phyloP scores from a whole-genome alignment of 2,329 filamentous ascomycete genomes.

The Scedosporium minutisporum region DNA sequence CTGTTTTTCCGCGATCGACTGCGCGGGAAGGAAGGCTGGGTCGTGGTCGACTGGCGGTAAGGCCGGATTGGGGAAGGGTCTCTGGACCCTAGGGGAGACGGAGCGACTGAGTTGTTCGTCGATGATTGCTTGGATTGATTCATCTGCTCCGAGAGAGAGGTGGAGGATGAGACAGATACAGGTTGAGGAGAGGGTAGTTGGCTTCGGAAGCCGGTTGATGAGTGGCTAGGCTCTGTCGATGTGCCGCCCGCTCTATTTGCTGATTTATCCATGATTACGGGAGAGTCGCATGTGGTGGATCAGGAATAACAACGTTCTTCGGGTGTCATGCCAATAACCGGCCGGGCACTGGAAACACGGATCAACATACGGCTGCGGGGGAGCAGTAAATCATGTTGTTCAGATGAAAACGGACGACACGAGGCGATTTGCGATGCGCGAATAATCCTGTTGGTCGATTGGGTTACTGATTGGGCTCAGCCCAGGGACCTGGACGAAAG shows the following conservation, averaged over 20 bases:
- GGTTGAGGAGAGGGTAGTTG: not conserved
- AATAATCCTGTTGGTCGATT: not conserved
- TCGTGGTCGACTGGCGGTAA: slow-evolving; percentile 23
- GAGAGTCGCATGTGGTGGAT: slow-evolving; percentile 7
- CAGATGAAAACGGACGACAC: not conserved
- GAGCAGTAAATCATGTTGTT: slow-evolving; percentile 2
- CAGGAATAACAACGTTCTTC: not conserved
- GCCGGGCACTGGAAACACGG: not conserved
- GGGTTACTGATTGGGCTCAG: not conserved
- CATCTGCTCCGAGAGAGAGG: slow-evolving; percentile 4
- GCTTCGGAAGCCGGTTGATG: not conserved
- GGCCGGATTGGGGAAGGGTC: slow-evolving; percentile 39
- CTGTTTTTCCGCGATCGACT: slow-evolving; percentile 57
- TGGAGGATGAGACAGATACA: not conserved
- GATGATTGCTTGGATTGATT: slow-evolving; percentile 3
- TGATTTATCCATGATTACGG: slow-evolving; percentile 6
- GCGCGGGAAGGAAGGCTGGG: slow-evolving; percentile 22
- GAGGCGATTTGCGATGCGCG: not conserved
- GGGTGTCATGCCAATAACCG: slow-evolving; percentile 3
- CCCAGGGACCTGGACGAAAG: not conserved
- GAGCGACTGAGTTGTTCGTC: slow-evolving; percentile 5
- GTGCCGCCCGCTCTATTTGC: slow-evolving; percentile 3
- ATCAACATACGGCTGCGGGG: not conserved
- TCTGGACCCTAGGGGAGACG: slow-evolving; percentile 20
- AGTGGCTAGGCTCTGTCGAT: not conserved